Evolutionary conservation across 495 filamentous ascomycete genomes (phyloP).

Genomic region (Darksidea phi): DNA sequence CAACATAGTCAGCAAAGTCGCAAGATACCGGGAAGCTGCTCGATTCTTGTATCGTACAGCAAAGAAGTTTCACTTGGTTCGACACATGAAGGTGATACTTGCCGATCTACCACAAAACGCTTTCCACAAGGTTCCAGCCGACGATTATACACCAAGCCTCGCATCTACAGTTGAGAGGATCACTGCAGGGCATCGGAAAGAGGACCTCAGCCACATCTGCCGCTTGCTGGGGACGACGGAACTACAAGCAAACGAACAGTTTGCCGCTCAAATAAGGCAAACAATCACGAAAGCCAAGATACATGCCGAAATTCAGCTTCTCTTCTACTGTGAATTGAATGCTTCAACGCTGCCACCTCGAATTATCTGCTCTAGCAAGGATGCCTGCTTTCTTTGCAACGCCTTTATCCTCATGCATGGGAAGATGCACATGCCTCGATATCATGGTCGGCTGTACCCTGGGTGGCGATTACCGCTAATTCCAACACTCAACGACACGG

Average conservation of each 20-base stretch:
- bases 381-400: constrained; percentile 53
- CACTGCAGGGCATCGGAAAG: constrained; percentile 1
- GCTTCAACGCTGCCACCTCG: constrained; percentile 38
- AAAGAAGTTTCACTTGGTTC: neutral
- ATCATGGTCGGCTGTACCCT: constrained; percentile 48
- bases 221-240: constrained; percentile 4
- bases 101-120: neutral
- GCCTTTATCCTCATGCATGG: constrained; percentile 47
- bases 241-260: constrained; percentile 15
- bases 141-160: constrained; percentile 32
- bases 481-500: constrained; percentile 1
- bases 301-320: constrained; percentile 54
- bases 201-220: constrained; percentile 5
- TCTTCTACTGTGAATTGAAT: constrained; percentile 45
- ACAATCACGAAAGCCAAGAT: constrained; percentile 42
- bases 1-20: constrained; percentile 8
- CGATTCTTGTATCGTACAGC: constrained; percentile 3
- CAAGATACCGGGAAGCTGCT: constrained; percentile 7
- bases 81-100: constrained; percentile 5
- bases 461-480: constrained; percentile 26
- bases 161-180: constrained; percentile 24
- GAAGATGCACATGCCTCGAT: constrained; percentile 44
- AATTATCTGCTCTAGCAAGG: constrained; percentile 52
- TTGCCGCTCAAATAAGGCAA: constrained; percentile 27
- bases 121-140: constrained; percentile 13